Percentiles rank a stretch among this genome's conserved stretches.
Conservation (phyloP, 192 early-diverging fungal genomes). For the Pecoramyces ruminantium region DNA sequence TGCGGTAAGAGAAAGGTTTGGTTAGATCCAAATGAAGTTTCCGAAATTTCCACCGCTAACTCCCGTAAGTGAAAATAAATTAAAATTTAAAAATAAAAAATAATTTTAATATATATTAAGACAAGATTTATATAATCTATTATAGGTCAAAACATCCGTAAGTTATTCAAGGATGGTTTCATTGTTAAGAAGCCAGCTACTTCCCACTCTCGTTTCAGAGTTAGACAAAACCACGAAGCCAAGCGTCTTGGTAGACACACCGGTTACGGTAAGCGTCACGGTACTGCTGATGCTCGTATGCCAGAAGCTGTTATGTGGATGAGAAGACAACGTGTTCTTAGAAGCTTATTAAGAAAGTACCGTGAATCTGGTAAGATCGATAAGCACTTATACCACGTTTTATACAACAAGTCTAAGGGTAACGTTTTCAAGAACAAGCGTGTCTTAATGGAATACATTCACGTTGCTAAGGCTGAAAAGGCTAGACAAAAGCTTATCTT, state of each 20-base stretch:
- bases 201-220: conserved; percentile 82
- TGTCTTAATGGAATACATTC: conserved; percentile 98
- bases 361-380: conserved; percentile 95
- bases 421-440: conserved; percentile 99
- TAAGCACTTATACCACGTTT: conserved; percentile 89
- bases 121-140: too few species aligned
- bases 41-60: conserved; percentile 91
- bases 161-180: conserved; percentile 91
- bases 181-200: conserved; percentile 86
- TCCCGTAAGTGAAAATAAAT: conserved; percentile 53
- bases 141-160: conserved; percentile 89
- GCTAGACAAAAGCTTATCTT: conserved; percentile 73
- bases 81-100: neutral
- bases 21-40: conserved; percentile 93
- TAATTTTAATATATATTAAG: too few species aligned
- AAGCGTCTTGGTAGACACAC: conserved; percentile 96
- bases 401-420: conserved; percentile 99
- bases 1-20: conserved; percentile 97
- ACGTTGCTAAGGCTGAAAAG: conserved; percentile 98
- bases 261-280: conserved; percentile 63
- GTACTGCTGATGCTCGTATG: conserved; percentile 98
- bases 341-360: conserved; percentile 91
- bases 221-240: conserved; percentile 73
- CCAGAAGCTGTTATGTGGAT: conserved; percentile 90
- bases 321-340: conserved; percentile 90